Conservation (phyloP, 2,329 filamentous ascomycete genomes). For the Zymoseptoria ardabiliae region DNA sequence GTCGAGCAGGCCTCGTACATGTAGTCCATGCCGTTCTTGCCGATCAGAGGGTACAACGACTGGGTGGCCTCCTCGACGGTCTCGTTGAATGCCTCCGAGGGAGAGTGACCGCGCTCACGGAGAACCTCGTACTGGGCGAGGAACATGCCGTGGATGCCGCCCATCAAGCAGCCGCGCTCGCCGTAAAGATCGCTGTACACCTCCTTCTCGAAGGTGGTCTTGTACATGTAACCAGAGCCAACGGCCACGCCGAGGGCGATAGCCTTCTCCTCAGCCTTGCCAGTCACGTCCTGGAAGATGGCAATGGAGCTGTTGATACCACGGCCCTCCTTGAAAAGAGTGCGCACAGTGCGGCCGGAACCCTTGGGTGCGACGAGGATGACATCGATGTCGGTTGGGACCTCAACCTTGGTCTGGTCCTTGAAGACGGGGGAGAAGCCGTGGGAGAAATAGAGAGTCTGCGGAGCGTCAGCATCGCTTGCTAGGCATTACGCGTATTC, state of each 20-base stretch:
- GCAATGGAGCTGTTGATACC: constrained; percentile 99
- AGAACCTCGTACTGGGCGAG: constrained; percentile 99
- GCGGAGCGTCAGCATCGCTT: constrained; percentile 19
- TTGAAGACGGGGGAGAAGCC: constrained; percentile 99
- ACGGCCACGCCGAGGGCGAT: constrained; percentile 94
- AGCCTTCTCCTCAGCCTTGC: constrained; percentile 97
- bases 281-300: constrained; percentile 96
- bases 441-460: constrained; percentile 99
- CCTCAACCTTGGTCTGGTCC: constrained; percentile 96
- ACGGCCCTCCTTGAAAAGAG: constrained; percentile 97
- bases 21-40: constrained; percentile 98
- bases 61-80: constrained; percentile 99
- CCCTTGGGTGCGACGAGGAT: constrained; percentile 99
- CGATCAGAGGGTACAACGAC: constrained; percentile 94
- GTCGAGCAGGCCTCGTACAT: constrained; percentile 99
- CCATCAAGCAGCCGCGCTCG: constrained; percentile 99
- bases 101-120: constrained; percentile 94
- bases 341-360: constrained; percentile 95
- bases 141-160: constrained; percentile 99
- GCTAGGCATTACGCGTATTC: neutral
- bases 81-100: constrained; percentile 99
- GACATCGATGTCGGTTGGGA: constrained; percentile 91
- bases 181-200: constrained; percentile 99
- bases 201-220: constrained; percentile 99
- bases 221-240: constrained; percentile 97